Evolutionary conservation across 208 protist species (phyloP), one percentile per base, ranked within the genome.

Genomic region (Trypanosoma melophagium): DNA sequence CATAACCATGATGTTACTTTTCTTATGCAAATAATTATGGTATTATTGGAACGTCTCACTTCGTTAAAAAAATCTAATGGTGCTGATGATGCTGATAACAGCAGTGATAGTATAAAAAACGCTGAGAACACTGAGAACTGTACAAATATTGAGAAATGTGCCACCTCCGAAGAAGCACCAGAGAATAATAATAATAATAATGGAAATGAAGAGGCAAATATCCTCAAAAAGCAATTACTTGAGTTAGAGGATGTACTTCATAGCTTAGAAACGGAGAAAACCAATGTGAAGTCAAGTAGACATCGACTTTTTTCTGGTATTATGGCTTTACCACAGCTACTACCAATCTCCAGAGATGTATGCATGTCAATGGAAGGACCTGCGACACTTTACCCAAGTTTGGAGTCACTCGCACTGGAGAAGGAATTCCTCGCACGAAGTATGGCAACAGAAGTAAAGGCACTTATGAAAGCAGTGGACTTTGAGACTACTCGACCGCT

Each of bases 401-500:
- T 1, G n/a, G 38, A 60, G 28, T 10, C 38, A 7, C 25, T 52
- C 21, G n/a, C 22, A 7, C 42, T 24, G 22, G 45, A 45, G 22
- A 51, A 40, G 21, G 17, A 24, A 9, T 7, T 44, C 28, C 13
- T 40, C 25, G 63, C 66, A 5, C 44, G 49, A 14, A 14, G 13
- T 4, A 42, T 60, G 21, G 17, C 35, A 4, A n/a, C 28, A 16
- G 67, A 73, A 24, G 67, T 73, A 22, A 57, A 59, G 40, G 52
- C 49, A 13, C 45, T 66, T 22, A 73, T 73, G 67, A 52, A 53
- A n/a, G 49, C 57, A 14, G 35, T 73, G 9, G 67, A 73, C 41
- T 73, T 73, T 64, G 67, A 73, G 38, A 60, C 60, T 21, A 73
- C 67, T 16, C 59, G 67, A 17, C 67, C 67, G 25, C 35, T 73